Evolutionary conservation across 2,329 filamentous ascomycete species (phyloP), one percentile per base, ranked within the genome.

Genomic region (Penicillium glabrum): DNA sequence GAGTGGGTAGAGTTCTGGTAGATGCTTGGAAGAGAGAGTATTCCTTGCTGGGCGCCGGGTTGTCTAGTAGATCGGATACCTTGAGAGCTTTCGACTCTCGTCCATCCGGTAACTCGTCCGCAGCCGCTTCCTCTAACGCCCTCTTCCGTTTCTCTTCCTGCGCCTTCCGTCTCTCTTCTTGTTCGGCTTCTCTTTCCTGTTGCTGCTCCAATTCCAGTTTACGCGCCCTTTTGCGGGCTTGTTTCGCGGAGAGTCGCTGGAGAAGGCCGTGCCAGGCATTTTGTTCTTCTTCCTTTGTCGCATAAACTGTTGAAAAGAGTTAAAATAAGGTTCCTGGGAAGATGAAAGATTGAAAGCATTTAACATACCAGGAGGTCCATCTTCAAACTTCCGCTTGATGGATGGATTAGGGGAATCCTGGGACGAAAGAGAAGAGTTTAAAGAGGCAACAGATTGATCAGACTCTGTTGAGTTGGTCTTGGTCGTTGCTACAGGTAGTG

Each of bases 1-100:
- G 53, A 9, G 72, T 74, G 3, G 73, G 72, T 14, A 75, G 67
- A 16, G 65, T 65, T 52, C 69, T 72, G 43, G 69, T 61, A 14
- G 68, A 73, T 19, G 69, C 65, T 37, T 70, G 53, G 24, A 71
- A 67, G 60, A 72, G 56, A 5, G 73, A 68, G 27, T 55, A 53
- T 35, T 51, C 50, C 13, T 64, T 58, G 16, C 57, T 48, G 4
- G 50, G 46, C 8, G 57, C 37, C 33, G 53, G 54, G 16, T 68
- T 63, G 0, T 61, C 29, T 41, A 67, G 60, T 23, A 46, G 39
- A 19, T 53, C 51, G 2, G 62, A 59, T 9, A 64, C 51, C 54
- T 73, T 72, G 7, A 62, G 45, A 5, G 54, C 56, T 52, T 74
- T 75, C 2, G 62, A 41, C 16, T 53, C 54, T 16, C 59, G 51